Conservation (phyloP, 192 early-diverging fungal genomes). For the Coemansia sp. region DNA sequence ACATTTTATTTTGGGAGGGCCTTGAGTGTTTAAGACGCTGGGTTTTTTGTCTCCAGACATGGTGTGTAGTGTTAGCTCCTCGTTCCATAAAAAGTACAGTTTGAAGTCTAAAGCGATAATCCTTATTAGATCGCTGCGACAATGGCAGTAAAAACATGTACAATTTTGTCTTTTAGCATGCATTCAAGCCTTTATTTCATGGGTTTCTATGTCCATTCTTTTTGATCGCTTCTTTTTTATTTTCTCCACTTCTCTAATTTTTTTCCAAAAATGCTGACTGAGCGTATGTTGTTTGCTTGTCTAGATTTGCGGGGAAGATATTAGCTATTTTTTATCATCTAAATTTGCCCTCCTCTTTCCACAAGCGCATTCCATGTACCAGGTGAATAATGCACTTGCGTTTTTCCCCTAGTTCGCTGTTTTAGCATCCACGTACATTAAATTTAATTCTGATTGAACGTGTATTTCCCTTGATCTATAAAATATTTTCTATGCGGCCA, state of each 20-base stretch:
- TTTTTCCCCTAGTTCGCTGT: too few relatives aligned
- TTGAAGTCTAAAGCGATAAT: too few relatives aligned
- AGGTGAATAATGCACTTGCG: neutral
- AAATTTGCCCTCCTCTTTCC: neutral
- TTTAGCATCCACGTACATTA: too few relatives aligned
- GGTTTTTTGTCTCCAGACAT: neutral
- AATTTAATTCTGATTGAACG: too few relatives aligned
- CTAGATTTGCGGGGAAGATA: constrained; percentile 3
- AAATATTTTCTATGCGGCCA: too few relatives aligned
- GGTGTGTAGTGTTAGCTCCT: too few relatives aligned
- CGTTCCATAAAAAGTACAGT: too few relatives aligned
- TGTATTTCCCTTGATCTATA: too few relatives aligned
- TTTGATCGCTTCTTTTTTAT: neutral
- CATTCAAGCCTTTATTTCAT: neutral
- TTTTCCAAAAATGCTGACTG: neutral
- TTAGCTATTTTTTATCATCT: neutral
- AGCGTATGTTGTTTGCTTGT: neutral
- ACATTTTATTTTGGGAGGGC: neutral
- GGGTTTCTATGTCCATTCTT: neutral
- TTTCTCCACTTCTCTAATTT: neutral
- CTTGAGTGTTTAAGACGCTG: too few relatives aligned
- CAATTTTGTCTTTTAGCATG: too few relatives aligned
- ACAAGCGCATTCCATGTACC: neutral
- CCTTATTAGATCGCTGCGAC: neutral
- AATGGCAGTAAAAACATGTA: too few relatives aligned